Evolutionary conservation across 306 rosid species (phyloP).

Genomic region (Vicia sativa): DNA sequence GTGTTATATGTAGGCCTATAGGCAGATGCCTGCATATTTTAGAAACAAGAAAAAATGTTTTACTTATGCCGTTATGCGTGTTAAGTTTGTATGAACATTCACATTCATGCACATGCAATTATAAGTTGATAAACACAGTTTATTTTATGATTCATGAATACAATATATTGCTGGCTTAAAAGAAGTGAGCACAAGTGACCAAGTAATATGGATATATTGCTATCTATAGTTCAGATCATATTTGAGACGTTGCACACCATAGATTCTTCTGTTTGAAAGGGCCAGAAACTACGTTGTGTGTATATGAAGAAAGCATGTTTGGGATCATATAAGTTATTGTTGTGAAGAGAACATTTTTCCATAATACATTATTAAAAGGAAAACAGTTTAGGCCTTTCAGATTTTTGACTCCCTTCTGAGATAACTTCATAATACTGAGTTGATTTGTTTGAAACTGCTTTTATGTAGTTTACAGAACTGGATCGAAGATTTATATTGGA

Average conservation of each 20-base stretch:
- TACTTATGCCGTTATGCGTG: constrained; percentile 22
- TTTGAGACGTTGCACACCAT: constrained; percentile 16
- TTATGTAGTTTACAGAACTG: constrained; percentile 89
- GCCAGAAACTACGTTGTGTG: constrained; percentile 1
- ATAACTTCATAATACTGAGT: constrained; percentile 21
- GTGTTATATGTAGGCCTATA: too few species aligned
- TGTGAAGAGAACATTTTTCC: constrained; percentile 11
- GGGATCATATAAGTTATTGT: constrained; percentile 2
- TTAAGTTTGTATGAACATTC: constrained; percentile 23
- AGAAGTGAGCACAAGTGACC: not conserved
- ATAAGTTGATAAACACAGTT: constrained; percentile 24
- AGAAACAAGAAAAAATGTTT: constrained; percentile 18
- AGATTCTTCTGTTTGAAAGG: constrained; percentile 33
- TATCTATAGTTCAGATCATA: constrained; percentile 3
- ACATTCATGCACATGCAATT: constrained; percentile 14
- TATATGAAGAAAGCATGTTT: constrained; percentile 19
- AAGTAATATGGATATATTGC: constrained; percentile 2
- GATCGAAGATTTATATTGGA: constrained; percentile 94
- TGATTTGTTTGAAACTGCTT: constrained; percentile 39
- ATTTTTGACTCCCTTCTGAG: constrained; percentile 26
- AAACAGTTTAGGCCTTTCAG: constrained; percentile 8
- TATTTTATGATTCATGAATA: constrained; percentile 9
- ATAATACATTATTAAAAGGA: constrained; percentile 2
- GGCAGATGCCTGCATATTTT: constrained; percentile 21
- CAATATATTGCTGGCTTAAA: constrained; percentile 12